These are phyloP conservation scores for Tolypocladium pustulatum DNA, from an alignment of 2,329 filamentous ascomycete genomes.

Conservation along the genomic window DNA sequence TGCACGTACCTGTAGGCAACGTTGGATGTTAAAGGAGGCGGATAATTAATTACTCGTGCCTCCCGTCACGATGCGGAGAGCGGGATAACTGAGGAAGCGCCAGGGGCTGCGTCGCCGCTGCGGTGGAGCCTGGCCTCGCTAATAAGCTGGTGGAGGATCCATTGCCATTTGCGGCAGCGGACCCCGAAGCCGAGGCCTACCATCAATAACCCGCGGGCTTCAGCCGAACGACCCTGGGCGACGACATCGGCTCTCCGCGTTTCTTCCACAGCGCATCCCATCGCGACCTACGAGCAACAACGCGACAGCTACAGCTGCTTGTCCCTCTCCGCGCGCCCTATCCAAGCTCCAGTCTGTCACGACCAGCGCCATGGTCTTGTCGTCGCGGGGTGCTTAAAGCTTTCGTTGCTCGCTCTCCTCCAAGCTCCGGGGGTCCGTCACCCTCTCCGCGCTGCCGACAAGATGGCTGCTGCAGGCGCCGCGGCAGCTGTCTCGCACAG, in stretches of 20 bases:
- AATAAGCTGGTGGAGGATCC: not conserved
- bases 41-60: too few relatives aligned
- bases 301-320: not conserved
- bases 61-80: too few relatives aligned
- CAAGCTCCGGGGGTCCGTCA: not conserved
- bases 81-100: not conserved
- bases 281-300: not conserved
- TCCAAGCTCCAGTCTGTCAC: not conserved
- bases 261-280: not conserved
- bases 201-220: not conserved
- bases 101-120: not conserved
- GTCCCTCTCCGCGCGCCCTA: not conserved
- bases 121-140: not conserved
- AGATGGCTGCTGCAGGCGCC: slow-evolving; percentile 19
- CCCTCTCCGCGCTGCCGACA: not conserved
- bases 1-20: too few relatives aligned
- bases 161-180: not conserved
- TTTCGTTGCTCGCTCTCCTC: not conserved
- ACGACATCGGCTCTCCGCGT: not conserved
- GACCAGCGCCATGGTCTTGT: not conserved
- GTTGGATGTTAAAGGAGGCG: too few relatives aligned
- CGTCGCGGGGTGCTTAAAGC: not conserved
- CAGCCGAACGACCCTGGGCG: not conserved
- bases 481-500: slow-evolving; percentile 15
- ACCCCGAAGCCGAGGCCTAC: not conserved